Conservation (phyloP, 2,329 filamentous ascomycete genomes). For the Paecilomyces sp. region DNA sequence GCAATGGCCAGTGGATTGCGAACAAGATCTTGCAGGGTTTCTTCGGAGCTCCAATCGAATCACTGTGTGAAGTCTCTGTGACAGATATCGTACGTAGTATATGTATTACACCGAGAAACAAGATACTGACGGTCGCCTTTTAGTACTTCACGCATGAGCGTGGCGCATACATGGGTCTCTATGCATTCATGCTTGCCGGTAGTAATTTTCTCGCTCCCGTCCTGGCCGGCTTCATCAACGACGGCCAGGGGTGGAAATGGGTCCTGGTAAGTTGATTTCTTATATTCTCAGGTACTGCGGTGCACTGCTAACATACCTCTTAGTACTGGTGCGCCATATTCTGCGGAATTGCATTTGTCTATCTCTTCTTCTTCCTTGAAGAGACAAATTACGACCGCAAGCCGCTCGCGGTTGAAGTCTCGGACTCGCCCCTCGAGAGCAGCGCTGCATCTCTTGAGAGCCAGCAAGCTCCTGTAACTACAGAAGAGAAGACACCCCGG, state of each 20-base stretch:
- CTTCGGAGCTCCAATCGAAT: slow-evolving; percentile 43
- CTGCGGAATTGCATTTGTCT: slow-evolving; percentile 40
- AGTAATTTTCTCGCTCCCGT: slow-evolving; percentile 43
- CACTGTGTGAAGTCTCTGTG: slow-evolving; percentile 41
- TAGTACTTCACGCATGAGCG: slow-evolving; percentile 40
- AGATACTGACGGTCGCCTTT: not conserved
- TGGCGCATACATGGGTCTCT: slow-evolving; percentile 36
- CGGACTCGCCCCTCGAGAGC: not conserved
- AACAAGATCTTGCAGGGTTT: slow-evolving; percentile 43
- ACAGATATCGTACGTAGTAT: slow-evolving; percentile 25
- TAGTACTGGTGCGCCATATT: slow-evolving; percentile 50
- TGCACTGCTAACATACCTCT: not conserved
- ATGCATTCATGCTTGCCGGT: slow-evolving; percentile 38
- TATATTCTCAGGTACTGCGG: not conserved
- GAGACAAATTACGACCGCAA: slow-evolving; percentile 50
- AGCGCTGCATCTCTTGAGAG: slow-evolving; percentile 4
- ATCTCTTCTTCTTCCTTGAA: slow-evolving; percentile 54
- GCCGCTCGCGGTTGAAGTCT: slow-evolving; percentile 23
- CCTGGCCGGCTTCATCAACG: slow-evolving; percentile 44
- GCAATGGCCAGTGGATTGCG: slow-evolving; percentile 41
- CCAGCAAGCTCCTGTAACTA: not conserved
- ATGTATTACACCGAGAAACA: not conserved
- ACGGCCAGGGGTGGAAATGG: slow-evolving; percentile 45
- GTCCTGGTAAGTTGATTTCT: slow-evolving; percentile 20
- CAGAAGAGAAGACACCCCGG: not conserved